Conservation (phyloP, 73 alveolate genomes). For the Effrenium voratum region DNA sequence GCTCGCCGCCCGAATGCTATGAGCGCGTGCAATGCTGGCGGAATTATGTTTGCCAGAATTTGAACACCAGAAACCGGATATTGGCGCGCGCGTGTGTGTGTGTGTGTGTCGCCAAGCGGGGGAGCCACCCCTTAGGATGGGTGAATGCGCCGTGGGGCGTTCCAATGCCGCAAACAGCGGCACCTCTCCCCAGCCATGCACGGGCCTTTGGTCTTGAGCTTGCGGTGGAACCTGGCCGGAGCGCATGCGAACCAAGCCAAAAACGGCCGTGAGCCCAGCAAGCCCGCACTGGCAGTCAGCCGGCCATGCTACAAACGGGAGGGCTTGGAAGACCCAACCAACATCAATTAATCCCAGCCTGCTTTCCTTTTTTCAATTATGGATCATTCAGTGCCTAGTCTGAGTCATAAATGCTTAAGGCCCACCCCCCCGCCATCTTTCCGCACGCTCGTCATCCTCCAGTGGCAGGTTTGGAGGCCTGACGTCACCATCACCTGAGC, state of each 20-base stretch:
- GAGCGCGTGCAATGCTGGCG: not conserved
- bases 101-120: too few species aligned
- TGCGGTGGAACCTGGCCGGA: too few species aligned
- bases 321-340: not conserved
- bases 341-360: not conserved
- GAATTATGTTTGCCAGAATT: not conserved
- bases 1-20: not conserved
- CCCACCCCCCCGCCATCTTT: slow-evolving; percentile 23
- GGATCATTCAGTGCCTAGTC: too few species aligned
- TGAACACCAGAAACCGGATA: too few species aligned
- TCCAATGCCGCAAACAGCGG: too few species aligned
- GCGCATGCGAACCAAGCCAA: not conserved
- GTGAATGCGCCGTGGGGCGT: too few species aligned
- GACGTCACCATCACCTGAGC: slow-evolving; percentile 44
- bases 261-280: not conserved
- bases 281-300: not conserved
- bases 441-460: slow-evolving; percentile 87
- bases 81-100: too few species aligned
- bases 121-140: too few species aligned
- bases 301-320: not conserved
- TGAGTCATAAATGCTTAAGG: too few species aligned
- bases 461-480: slow-evolving; percentile 73
- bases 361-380: too few species aligned
- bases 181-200: too few species aligned
- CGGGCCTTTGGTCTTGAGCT: too few species aligned